Conservation (phyloP, 441 rosid species). For the Eugenia klotzschiana region DNA sequence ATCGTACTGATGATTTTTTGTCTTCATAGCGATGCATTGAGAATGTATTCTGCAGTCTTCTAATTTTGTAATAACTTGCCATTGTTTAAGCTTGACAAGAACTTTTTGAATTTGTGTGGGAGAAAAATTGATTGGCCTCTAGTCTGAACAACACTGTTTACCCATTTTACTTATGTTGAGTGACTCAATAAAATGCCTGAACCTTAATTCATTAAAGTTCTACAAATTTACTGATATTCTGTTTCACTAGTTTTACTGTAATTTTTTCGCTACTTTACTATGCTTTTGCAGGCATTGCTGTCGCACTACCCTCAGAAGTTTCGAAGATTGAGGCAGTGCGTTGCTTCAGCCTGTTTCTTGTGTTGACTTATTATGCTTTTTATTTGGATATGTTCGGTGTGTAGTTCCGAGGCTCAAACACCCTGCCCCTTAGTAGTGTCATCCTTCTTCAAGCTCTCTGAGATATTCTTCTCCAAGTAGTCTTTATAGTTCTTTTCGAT, state of each 20-base stretch:
- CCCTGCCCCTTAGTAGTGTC: neutral
- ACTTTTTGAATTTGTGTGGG: neutral
- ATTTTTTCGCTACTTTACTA: neutral
- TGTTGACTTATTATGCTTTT: neutral
- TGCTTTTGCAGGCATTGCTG: constrained; percentile 47
- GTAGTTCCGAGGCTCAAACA: neutral
- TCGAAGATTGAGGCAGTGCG: constrained; percentile 50
- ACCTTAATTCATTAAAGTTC: neutral
- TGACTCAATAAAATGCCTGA: neutral
- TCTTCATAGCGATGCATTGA: neutral
- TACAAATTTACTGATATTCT: neutral
- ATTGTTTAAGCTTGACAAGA: neutral
- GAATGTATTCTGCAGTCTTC: neutral
- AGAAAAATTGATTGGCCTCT: neutral
- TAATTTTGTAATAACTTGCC: neutral
- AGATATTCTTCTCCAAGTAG: neutral
- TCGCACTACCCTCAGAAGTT: constrained; percentile 58
- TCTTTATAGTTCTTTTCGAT: neutral
- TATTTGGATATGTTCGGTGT: neutral
- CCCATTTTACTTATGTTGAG: neutral
- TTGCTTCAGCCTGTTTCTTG: neutral
- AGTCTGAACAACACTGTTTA: neutral
- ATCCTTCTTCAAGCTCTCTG: neutral
- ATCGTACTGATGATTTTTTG: neutral
- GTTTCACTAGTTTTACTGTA: neutral